Base-by-base conservation (phyloP, 176 grass and related monocot species). In the Chrysopogon serrulatus region DNA sequence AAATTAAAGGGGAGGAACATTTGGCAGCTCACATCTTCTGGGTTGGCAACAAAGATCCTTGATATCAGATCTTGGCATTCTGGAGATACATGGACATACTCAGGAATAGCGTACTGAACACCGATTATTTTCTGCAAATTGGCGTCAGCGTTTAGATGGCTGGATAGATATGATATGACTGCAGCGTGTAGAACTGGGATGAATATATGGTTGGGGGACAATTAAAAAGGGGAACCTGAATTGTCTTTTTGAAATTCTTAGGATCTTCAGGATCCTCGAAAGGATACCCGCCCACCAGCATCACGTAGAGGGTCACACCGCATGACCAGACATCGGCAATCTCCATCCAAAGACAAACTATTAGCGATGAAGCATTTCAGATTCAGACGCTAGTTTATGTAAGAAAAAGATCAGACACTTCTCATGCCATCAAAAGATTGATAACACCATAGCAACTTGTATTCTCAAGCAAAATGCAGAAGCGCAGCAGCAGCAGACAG, bases 241-340 rank as follows among this genome's bases (percentile, higher is more conserved):
- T 83, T 42, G 88, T 93, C 77, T 74, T 91, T 68, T 78, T 82
- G 68, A 91, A 91, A 42, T 96, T 91, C 78, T 87, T 96, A 2
- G 88, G 94, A 19, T 93, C 86, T 84, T 86, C 84, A 2, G 91
- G 88, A 80, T 96, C 86, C 53, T 91, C 86, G 6, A 93, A 96
- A 81, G 94, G 94, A 82, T 96, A 96, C 49, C 81, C 84, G 10
- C 91, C 91, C 24, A 96, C 86, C 68, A 96, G 91, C 94, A 93
- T 96, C 43, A 96, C 94, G 68, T 93, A 96, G 23, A 93, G 86
- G 26, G 91, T 93, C 31, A 96, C 94, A 18, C 94, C 94, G 69
- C 94, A 93, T 67, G 91, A 93, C 94, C 94, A 93, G 15, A 91
- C 91, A 78, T 93, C 91, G 54, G 91, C 81, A 49, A 93, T 96